These are phyloP conservation scores for Eucalyptus dawsonii DNA, from an alignment of 345 rosid species.

Conservation along the genomic window DNA sequence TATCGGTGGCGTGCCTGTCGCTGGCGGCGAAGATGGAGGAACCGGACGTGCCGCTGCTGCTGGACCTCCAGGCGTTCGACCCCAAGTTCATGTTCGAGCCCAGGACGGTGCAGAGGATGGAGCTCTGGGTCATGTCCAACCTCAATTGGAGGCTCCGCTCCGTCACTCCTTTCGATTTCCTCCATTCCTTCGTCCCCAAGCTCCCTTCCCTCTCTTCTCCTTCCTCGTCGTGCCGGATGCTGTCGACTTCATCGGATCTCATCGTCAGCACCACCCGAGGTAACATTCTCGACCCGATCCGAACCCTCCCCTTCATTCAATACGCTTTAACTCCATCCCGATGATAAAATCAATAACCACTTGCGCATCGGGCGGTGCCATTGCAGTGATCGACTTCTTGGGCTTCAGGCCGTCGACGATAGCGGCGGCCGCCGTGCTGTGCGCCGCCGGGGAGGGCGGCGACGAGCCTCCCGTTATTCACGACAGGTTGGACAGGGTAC, in stretches of 20 bases:
- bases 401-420: constrained; percentile 33
- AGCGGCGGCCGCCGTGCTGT: constrained; percentile 44
- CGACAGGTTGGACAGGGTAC: constrained; percentile 25
- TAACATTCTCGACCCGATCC: neutral
- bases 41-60: constrained; percentile 24
- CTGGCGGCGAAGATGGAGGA: constrained; percentile 68
- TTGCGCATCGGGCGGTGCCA: neutral
- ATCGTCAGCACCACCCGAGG: constrained; percentile 42
- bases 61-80: constrained; percentile 38
- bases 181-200: constrained; percentile 24
- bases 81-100: constrained; percentile 48
- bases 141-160: constrained; percentile 47
- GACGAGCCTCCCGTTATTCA: neutral
- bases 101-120: constrained; percentile 43
- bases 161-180: constrained; percentile 48
- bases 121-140: constrained; percentile 36
- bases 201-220: constrained; percentile 6
- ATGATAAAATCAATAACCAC: neutral
- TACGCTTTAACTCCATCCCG: neutral
- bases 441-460: constrained; percentile 16
- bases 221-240: constrained; percentile 1
- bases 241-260: constrained; percentile 36
- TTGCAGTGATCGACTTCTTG: constrained; percentile 49
- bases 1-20: constrained; percentile 60
- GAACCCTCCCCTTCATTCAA: neutral